Conservation (phyloP, 1,284 basidiomycete species). For the Heliocybe sulcata region DNA sequence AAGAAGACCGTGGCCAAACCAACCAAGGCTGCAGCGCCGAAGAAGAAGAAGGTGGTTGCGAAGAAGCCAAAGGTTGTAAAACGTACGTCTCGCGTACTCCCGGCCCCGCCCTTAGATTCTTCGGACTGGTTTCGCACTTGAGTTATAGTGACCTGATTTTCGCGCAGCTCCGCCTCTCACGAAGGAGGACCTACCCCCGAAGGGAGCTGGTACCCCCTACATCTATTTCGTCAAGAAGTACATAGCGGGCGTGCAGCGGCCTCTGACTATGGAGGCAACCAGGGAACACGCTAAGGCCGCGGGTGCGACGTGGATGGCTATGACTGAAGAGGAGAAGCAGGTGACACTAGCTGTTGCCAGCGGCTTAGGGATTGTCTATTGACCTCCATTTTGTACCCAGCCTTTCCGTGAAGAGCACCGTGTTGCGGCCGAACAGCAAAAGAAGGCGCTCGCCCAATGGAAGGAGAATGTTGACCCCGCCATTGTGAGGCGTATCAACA, state of each 20-base stretch:
- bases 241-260: background rate
- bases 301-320: background rate
- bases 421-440: background rate
- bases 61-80: background rate
- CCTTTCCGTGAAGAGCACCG: background rate
- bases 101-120: background rate
- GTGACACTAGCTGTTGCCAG: background rate
- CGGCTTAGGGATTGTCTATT: background rate
- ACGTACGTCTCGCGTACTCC: background rate
- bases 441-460: background rate
- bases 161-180: background rate
- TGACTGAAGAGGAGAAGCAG: background rate
- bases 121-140: background rate
- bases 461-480: background rate
- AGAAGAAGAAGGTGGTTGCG: background rate
- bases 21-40: background rate
- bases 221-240: background rate
- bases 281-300: background rate
- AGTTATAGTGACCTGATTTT: background rate
- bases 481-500: background rate
- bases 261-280: background rate
- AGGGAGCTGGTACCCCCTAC: background rate
- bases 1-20: background rate
- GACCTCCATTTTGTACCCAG: background rate
- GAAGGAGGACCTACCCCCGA: background rate